Evolutionary conservation across 2,329 filamentous ascomycete species (phyloP).

Genomic region (Claviceps sp.): DNA sequence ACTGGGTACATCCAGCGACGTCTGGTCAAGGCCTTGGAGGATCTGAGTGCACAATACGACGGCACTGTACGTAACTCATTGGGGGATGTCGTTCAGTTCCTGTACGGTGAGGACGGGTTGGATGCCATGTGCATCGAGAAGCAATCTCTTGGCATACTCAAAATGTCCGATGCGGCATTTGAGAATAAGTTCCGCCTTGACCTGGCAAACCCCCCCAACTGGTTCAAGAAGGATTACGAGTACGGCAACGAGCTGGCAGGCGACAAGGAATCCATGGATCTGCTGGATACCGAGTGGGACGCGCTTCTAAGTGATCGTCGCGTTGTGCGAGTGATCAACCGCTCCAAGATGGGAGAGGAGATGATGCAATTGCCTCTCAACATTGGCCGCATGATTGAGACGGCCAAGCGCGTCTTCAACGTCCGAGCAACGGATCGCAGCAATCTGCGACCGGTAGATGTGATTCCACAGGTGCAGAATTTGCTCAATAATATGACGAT

Average conservation of each 20-base stretch:
- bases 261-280: conserved; percentile 73
- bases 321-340: conserved; percentile 57
- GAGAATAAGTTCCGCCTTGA: conserved; percentile 74
- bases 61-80: conserved; percentile 94
- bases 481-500: conserved; percentile 68
- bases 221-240: conserved; percentile 49
- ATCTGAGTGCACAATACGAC: conserved; percentile 95
- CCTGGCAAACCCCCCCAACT: conserved; percentile 43
- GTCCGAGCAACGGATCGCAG: conserved; percentile 77
- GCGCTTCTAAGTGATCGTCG: conserved; percentile 60
- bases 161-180: conserved; percentile 64
- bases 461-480: conserved; percentile 64
- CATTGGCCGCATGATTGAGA: conserved; percentile 78
- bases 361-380: conserved; percentile 89
- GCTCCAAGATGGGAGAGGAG: conserved; percentile 60
- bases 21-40: conserved; percentile 94
- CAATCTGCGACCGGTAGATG: conserved; percentile 77
- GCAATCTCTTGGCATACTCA: conserved; percentile 77
- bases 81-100: conserved; percentile 91
- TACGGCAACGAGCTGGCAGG: conserved; percentile 77
- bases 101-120: conserved; percentile 94
- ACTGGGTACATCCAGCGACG: conserved; percentile 98
- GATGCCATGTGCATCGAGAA: conserved; percentile 91
- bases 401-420: conserved; percentile 78
- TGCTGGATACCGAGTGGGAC: conserved; percentile 83